A percentile compares a stretch with the other conserved stretches of the same genome.
These are phyloP conservation scores for Geoglossum glabrum DNA, from an alignment of 495 filamentous ascomycete genomes.

Conservation along the genomic window DNA sequence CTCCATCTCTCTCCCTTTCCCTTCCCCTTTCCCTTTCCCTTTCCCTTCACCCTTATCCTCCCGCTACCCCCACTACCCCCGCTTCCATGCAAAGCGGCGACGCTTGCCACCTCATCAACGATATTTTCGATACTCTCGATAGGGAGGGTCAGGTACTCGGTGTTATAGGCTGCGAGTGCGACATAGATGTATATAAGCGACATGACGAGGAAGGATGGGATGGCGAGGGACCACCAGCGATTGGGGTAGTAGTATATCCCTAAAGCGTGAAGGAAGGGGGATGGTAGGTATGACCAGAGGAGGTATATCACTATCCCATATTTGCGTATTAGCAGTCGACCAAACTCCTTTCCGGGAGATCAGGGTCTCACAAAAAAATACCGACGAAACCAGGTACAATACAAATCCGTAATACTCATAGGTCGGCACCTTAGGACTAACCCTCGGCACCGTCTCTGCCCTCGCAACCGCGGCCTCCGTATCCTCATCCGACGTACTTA, in stretches of 20 bases:
- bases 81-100: slow-evolving; percentile 40
- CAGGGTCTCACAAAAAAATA: slow-evolving; percentile 40
- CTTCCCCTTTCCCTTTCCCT: slow-evolving; percentile 22
- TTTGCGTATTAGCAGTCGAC: not conserved
- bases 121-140: slow-evolving; percentile 70
- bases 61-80: slow-evolving; percentile 19
- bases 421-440: slow-evolving; percentile 80
- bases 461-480: slow-evolving; percentile 43
- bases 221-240: slow-evolving; percentile 88
- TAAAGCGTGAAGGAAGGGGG: slow-evolving; percentile 74
- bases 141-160: slow-evolving; percentile 63
- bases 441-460: slow-evolving; percentile 61
- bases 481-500: slow-evolving; percentile 61
- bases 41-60: slow-evolving; percentile 35
- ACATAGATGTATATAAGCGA: slow-evolving; percentile 80
- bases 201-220: slow-evolving; percentile 82
- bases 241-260: slow-evolving; percentile 95
- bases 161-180: slow-evolving; percentile 81
- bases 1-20: slow-evolving; percentile 27
- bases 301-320: slow-evolving; percentile 46
- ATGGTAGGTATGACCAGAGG: slow-evolving; percentile 85
- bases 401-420: slow-evolving; percentile 99
- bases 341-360: not conserved
- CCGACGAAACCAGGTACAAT: slow-evolving; percentile 64
- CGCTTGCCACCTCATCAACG: slow-evolving; percentile 72